Conservation (phyloP, 169 alveolate species). For the Eimeria sp. region DNA sequence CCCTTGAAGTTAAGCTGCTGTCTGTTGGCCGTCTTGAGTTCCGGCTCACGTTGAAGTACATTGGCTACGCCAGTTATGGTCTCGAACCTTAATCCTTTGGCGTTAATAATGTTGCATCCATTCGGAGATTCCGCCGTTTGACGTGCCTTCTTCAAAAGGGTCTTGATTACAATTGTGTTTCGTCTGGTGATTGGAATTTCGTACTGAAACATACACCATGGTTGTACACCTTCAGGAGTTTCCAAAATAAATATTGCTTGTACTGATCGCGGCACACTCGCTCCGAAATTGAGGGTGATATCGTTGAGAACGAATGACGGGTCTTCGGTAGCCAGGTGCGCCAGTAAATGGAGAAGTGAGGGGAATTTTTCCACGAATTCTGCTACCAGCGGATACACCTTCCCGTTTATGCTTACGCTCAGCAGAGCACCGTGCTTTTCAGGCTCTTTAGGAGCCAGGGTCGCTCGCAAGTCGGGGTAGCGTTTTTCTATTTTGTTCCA, state of each 20-base stretch:
- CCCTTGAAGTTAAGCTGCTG: slow-evolving; percentile 73
- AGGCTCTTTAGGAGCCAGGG: slow-evolving; percentile 71
- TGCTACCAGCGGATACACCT: slow-evolving; percentile 38
- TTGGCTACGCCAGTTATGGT: slow-evolving; percentile 51
- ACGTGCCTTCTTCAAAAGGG: slow-evolving; percentile 48
- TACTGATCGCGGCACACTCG: slow-evolving; percentile 67
- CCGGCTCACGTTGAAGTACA: slow-evolving; percentile 28
- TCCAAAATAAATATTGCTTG: slow-evolving; percentile 60
- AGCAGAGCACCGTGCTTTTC: slow-evolving; percentile 58
- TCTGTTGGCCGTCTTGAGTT: slow-evolving; percentile 63
- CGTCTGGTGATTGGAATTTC: slow-evolving; percentile 63
- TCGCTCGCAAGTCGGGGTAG: slow-evolving; percentile 27
- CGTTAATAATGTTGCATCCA: slow-evolving; percentile 77
- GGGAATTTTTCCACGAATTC: slow-evolving; percentile 49
- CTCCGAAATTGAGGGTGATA: slow-evolving; percentile 44
- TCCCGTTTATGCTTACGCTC: slow-evolving; percentile 54
- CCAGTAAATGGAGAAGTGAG: slow-evolving; percentile 65
- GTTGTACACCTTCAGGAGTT: slow-evolving; percentile 59
- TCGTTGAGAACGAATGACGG: slow-evolving; percentile 50
- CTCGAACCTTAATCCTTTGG: slow-evolving; percentile 59
- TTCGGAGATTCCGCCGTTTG: slow-evolving; percentile 73
- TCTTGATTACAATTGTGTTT: slow-evolving; percentile 48
- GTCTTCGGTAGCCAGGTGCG: slow-evolving; percentile 43
- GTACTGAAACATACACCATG: slow-evolving; percentile 79
- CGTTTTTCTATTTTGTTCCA: slow-evolving; percentile 52